Base-by-base conservation (phyloP, 768 basidiomycete species). In the Mycena kentingensis region DNA sequence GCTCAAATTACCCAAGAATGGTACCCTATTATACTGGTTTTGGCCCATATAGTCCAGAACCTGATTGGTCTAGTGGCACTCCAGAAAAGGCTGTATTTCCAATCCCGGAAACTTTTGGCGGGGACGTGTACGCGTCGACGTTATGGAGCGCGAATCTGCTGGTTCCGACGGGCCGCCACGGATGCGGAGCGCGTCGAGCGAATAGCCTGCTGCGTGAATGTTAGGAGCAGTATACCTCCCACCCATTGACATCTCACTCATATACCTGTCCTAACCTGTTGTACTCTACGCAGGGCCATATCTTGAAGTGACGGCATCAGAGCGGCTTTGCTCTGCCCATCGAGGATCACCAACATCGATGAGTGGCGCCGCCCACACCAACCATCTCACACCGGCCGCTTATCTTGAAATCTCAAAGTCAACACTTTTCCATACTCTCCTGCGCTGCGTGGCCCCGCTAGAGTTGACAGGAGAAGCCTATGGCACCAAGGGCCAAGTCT, bases 81-180 rank as follows among this genome's bases (percentile, higher is more conserved):
- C n/a, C n/a, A n/a, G n/a, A n/a, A n/a, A n/a, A n/a, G n/a, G n/a
- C n/a, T n/a, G n/a, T n/a, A n/a, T n/a, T n/a, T n/a, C n/a, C n/a
- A n/a, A n/a, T n/a, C n/a, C n/a, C n/a, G n/a, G n/a, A n/a, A n/a
- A n/a, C n/a, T n/a, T n/a, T n/a, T n/a, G n/a, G n/a, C n/a, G n/a
- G n/a, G n/a, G n/a, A n/a, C n/a, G n/a, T n/a, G 81, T 91, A 90
- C 64, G 87, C 84, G 51, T 88, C 87, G 37, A 90, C 89, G n/a
- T 86, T 83, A 65, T 88, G 88, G 70, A 87, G 86, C 5, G 89
- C 89, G 49, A 91, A 92, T 67, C 67, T 92, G 27, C 72, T 90
- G 60, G 88, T 90, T 60, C 55, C 73, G 63, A 47, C 36, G 3
- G 52, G 58, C 18, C 35, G 42, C 18, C 24, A 39, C 10, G 46